phyloP scores from a whole-genome alignment of 768 basidiomycete species.

The Agrocybe pediades region DNA sequence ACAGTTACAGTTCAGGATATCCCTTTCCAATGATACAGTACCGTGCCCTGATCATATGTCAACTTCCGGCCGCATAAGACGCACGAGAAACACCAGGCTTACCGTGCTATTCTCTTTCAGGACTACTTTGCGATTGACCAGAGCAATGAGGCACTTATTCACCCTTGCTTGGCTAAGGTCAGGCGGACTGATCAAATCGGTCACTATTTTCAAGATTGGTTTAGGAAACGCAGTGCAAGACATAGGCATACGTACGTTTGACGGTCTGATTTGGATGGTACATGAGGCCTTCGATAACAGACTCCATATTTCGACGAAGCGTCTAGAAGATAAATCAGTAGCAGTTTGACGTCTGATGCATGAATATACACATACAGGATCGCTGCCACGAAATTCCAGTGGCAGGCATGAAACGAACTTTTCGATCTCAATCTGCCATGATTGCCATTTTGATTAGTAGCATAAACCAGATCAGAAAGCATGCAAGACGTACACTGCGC shows the following conservation, averaged over 20 bases:
- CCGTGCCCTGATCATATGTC: constrained; percentile 50
- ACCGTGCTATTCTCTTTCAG: constrained; percentile 71
- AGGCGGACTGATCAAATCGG: constrained; percentile 75
- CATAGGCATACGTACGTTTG: constrained; percentile 48
- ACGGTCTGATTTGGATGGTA: constrained; percentile 61
- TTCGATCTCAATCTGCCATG: constrained; percentile 58
- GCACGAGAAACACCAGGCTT: constrained; percentile 21
- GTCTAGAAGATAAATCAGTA: constrained; percentile 39
- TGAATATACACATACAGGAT: constrained; percentile 60
- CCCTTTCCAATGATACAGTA: constrained; percentile 74
- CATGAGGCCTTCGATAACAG: constrained; percentile 76
- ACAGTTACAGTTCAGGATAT: constrained; percentile 30
- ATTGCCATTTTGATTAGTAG: neutral
- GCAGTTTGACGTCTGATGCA: neutral
- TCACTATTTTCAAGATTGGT: constrained; percentile 45
- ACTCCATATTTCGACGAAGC: constrained; percentile 78
- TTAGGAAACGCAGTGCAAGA: neutral
- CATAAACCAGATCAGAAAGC: neutral
- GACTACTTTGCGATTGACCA: constrained; percentile 86
- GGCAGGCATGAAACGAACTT: constrained; percentile 76
- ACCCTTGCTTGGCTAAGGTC: constrained; percentile 89
- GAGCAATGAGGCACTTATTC: constrained; percentile 90
- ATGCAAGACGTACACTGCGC: constrained; percentile 51
- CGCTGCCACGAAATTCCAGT: constrained; percentile 87
- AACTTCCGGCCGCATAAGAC: neutral